Evolutionary conservation across 305 asterid genomes (phyloP).

Genomic region (Solanum aculeatissimum): DNA sequence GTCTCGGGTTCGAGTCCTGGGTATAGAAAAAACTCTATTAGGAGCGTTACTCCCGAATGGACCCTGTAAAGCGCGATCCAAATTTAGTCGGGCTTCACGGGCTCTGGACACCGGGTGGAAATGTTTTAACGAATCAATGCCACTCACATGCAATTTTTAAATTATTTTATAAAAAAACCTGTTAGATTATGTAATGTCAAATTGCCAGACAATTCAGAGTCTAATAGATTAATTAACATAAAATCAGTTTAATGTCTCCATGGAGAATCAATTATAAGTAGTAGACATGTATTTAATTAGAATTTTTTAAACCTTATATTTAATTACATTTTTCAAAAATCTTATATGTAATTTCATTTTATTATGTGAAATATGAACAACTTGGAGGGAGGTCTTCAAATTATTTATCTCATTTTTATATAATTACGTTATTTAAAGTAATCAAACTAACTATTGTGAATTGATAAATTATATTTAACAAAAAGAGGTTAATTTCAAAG

Average conservation of each 20-base stretch:
- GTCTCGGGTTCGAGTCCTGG: too few relatives aligned
- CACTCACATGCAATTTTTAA: neutral
- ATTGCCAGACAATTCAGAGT: neutral
- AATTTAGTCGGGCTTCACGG: too few relatives aligned
- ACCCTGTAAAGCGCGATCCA: too few relatives aligned
- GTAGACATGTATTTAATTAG: neutral
- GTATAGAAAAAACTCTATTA: too few relatives aligned
- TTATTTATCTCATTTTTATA: neutral
- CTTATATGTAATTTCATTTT: neutral
- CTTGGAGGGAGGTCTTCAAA: neutral
- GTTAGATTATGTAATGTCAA: neutral
- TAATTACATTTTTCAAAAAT: neutral
- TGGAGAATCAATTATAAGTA: neutral
- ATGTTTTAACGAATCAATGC: neutral
- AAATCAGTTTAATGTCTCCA: neutral
- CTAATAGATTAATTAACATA: neutral
- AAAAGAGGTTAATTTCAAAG: neutral
- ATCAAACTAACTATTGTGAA: neutral
- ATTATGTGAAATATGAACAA: neutral
- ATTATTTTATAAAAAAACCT: neutral
- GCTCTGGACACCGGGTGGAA: too few relatives aligned
- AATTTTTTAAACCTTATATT: neutral
- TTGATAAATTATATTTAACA: neutral
- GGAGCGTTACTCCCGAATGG: too few relatives aligned
- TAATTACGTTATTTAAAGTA: neutral